These are phyloP conservation scores for Eucalyptus erythrocorys DNA, from an alignment of 345 rosid genomes.

Conservation along the genomic window DNA sequence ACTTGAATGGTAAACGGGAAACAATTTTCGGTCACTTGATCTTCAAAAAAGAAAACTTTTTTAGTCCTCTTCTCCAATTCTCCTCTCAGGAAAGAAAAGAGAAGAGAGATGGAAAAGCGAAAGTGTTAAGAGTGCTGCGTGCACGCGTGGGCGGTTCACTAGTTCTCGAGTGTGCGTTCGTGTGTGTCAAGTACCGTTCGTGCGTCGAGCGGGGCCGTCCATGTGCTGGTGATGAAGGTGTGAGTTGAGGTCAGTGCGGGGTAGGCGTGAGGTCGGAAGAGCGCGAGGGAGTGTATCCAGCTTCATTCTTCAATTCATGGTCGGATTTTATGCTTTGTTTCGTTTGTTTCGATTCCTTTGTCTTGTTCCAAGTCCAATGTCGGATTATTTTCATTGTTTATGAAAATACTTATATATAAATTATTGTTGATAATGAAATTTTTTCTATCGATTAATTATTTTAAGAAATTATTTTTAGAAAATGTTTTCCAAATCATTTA, in stretches of 20 bases:
- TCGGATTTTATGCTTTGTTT: background rate
- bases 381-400: too few relatives aligned
- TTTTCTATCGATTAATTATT: too few relatives aligned
- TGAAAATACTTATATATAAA: too few relatives aligned
- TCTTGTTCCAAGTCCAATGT: background rate
- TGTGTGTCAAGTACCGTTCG: background rate
- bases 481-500: rapidly evolving
- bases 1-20: rapidly evolving
- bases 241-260: background rate
- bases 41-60: too few relatives aligned
- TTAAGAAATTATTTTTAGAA: rapidly evolving
- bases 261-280: background rate
- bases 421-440: rapidly evolving
- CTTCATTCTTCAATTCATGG: background rate
- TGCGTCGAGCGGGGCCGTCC: background rate
- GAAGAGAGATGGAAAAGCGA: background rate
- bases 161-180: background rate
- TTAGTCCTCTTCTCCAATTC: background rate
- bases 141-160: background rate
- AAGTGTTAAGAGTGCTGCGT: background rate
- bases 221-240: background rate
- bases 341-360: background rate
- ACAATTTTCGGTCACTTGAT: too few relatives aligned
- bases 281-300: background rate
- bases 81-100: background rate